Evolutionary conservation across 441 rosid genomes (phyloP), one percentile per base, ranked within the genome.

Genomic region (Eutrema salsugineum): DNA sequence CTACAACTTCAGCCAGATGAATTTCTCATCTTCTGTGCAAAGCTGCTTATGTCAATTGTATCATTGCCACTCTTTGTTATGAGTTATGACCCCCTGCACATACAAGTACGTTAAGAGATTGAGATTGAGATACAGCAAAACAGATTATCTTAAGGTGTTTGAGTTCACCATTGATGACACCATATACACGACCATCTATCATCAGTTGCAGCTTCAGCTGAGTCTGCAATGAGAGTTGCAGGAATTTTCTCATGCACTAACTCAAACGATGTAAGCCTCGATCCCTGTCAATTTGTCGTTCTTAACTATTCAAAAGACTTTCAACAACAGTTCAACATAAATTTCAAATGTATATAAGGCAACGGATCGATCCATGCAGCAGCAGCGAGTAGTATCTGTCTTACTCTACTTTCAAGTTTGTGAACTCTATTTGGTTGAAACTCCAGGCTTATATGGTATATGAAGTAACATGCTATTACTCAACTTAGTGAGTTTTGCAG

Each of bases 251-350:
- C 96, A 72, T 94, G 97, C 51, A 90, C 97, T 75, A 91, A 77
- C 85, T 91, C 97, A 63, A 84, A 94, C 39, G 97, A 97, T 19
- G 99, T 94, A 66, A 91, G 97, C 63, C 99, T 83, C 6, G 97
- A 90, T 69, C 97, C 99, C 99, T 91, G 85, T 50, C 72, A 49
- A 43, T 6, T n/a, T 59, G 4, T 24, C 11, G 0, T 39, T 20
- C n/a, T 51, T 61, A 19, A 46, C 36, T 44, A 11, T 19, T 46
- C n/a, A 72, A 46, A 68, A 53, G 15, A 53, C 35, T 42, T 55
- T 19, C 40, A 39, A 30, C 16, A 55, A 72, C 42, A 10, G 32
- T 35, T 44, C 12, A 65, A 65, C 11, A 69, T 27, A 44, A 1
- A 67, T 20, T 36, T 11, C 22, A 72, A 9, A 30, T 4, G 0